A percentile compares a stretch with the other conserved stretches of the same genome.
These are phyloP conservation scores for Jamesozyma spencerorum DNA, from an alignment of 805 yeast species.

Conservation along the genomic window DNA sequence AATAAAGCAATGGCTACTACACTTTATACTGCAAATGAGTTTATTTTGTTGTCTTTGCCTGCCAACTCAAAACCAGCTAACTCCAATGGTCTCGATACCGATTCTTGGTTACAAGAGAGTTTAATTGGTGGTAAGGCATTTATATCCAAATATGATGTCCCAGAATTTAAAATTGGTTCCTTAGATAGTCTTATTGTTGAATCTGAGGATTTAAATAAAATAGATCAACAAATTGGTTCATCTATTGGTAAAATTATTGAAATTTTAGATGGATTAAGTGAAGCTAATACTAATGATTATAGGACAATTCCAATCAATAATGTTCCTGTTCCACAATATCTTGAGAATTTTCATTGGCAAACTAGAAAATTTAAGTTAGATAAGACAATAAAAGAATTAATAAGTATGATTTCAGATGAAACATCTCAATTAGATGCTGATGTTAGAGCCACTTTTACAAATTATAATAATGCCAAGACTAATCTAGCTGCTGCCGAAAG, in stretches of 20 bases:
- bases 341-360: conserved; percentile 81
- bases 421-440: conserved; percentile 79
- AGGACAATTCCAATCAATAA: conserved; percentile 44
- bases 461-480: conserved; percentile 74
- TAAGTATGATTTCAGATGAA: conserved; percentile 61
- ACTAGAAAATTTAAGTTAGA: conserved; percentile 77
- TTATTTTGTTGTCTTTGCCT: conserved; percentile 48
- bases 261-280: conserved; percentile 43
- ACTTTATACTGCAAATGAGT: conserved; percentile 28
- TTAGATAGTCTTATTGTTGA: conserved; percentile 84
- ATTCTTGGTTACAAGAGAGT: conserved; percentile 45
- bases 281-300: conserved; percentile 37
- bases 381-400: conserved; percentile 69
- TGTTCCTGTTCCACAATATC: conserved; percentile 46
- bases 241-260: conserved; percentile 73
- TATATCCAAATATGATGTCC: conserved; percentile 52
- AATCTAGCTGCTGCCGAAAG: conserved; percentile 82
- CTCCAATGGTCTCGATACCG: conserved; percentile 32
- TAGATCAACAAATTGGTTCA: conserved; percentile 66
- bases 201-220: conserved; percentile 77
- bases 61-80: conserved; percentile 45
- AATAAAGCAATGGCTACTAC: conserved; percentile 19
- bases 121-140: conserved; percentile 52
- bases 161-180: conserved; percentile 88
- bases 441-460: conserved; percentile 63